Percentiles rank a stretch among this genome's conserved stretches.
phyloP scores from a whole-genome alignment of 257 asterid species.

The Scutellaria minor region DNA sequence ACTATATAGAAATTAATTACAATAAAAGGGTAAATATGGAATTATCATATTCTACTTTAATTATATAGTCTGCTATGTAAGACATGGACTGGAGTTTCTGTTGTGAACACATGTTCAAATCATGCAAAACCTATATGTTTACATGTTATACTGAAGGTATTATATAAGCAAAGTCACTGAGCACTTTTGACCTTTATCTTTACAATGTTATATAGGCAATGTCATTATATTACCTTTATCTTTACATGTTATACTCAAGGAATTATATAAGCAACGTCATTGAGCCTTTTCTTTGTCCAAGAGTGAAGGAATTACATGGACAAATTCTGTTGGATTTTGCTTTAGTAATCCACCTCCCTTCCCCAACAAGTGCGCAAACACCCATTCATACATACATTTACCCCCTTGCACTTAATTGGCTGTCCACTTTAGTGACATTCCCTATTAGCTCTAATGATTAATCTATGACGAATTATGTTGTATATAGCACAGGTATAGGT shows the following conservation, averaged over 20 bases:
- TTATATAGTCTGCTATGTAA: not conserved
- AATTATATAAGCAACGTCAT: conserved; percentile 1
- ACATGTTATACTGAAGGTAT: not conserved
- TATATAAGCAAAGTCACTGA: conserved; percentile 2
- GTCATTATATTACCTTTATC: not conserved
- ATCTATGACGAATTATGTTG: too few species aligned
- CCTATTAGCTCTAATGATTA: not conserved
- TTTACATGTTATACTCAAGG: not conserved
- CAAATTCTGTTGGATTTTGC: not conserved
- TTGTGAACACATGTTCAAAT: not conserved
- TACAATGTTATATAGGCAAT: not conserved
- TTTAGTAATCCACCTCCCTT: not conserved
- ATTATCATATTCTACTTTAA: not conserved
- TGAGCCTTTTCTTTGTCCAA: not conserved
- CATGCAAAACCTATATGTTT: conserved; percentile 6
- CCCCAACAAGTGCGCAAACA: not conserved
- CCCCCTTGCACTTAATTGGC: not conserved
- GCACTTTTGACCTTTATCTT: not conserved
- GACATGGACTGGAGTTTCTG: not conserved
- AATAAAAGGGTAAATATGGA: not conserved
- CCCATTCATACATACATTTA: not conserved
- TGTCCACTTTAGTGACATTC: not conserved
- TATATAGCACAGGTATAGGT: not conserved
- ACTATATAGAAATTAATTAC: conserved; percentile 1
- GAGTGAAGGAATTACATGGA: too few species aligned